These are phyloP conservation scores for Dryadomyces quercus-mongolicae DNA, from an alignment of 2,329 filamentous ascomycete genomes.

Conservation along the genomic window DNA sequence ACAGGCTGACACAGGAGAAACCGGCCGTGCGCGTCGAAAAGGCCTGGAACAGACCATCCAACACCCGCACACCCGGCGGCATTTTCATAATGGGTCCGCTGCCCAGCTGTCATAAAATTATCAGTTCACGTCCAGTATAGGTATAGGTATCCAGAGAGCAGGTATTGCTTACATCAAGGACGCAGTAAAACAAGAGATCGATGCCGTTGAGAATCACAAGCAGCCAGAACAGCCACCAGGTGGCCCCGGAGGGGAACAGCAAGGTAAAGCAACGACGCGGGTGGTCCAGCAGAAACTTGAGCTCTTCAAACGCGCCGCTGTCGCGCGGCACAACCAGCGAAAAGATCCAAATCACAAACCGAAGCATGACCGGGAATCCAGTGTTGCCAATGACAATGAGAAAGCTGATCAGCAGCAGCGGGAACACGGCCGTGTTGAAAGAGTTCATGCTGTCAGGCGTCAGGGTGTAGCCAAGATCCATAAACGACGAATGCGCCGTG, in stretches of 20 bases:
- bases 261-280: conserved; percentile 93
- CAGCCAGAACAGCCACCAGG: conserved; percentile 92
- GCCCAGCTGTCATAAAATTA: conserved; percentile 47
- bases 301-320: conserved; percentile 74
- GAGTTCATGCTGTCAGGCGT: conserved; percentile 91
- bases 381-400: conserved; percentile 93
- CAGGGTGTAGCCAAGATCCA: conserved; percentile 86
- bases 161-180: conserved; percentile 61
- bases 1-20: conserved; percentile 69
- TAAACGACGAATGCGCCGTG: conserved; percentile 78
- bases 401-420: conserved; percentile 67
- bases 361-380: conserved; percentile 86
- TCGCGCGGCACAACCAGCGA: conserved; percentile 53
- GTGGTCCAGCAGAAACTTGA: conserved; percentile 84
- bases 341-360: conserved; percentile 78
- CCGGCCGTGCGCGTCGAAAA: conserved; percentile 83
- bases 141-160: not conserved
- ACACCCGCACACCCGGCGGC: conserved; percentile 60
- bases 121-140: not conserved
- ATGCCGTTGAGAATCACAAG: conserved; percentile 70
- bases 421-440: conserved; percentile 66
- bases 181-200: conserved; percentile 82
- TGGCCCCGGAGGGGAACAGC: conserved; percentile 78
- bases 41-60: conserved; percentile 85
- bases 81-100: conserved; percentile 55